Base-by-base conservation (phyloP, 768 basidiomycete species). In the Austroboletus eburneus region DNA sequence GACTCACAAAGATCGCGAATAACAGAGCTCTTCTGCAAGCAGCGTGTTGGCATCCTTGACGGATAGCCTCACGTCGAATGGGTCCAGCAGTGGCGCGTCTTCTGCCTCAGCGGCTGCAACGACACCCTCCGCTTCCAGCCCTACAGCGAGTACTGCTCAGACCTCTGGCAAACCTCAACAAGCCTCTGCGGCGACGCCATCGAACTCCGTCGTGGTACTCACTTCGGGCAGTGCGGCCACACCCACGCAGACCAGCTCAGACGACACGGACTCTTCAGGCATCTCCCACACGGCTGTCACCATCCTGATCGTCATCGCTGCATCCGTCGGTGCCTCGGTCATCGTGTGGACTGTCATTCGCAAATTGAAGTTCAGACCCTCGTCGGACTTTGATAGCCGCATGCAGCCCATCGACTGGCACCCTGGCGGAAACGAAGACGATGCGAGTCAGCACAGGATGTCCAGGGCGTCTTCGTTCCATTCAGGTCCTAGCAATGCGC, bases 331-430 rank as follows among this genome's bases (percentile, higher is more conserved):
- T 42, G 85, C 76, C 24, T 61, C 85, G 42, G 76, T 77, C 46
- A 80, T 91, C 55, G 72, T 85, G 52, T 94, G 91, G 91, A 93
- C 90, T 39, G 69, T 91, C 60, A 87, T 92, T 74, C 85, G 91
- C 71, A 91, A 92, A 67, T 91, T 88, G 86, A 91, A 91, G 71
- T 82, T 92, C 60, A 81, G 79, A 44, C 80, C 85, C 47, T 91
- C 90, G 24, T 75, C 79, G 59, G 76, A 79, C 57, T 92, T 92
- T 63, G 86, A 89, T 57, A 80, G 82, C 51, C 87, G 90, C 55
- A 79, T 94, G 71, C 80, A 86, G 49, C 90, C 91, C 50, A 89
- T 92, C 61, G 83, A 91, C 70, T 92, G 87, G 88, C 80, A 86
- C 60, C 87, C 87, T n/a, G 72, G 66, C 39, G 70, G 67, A 24